phyloP scores from a whole-genome alignment of 2,329 filamentous ascomycete genomes.

The Dothiorella sarmentorum region DNA sequence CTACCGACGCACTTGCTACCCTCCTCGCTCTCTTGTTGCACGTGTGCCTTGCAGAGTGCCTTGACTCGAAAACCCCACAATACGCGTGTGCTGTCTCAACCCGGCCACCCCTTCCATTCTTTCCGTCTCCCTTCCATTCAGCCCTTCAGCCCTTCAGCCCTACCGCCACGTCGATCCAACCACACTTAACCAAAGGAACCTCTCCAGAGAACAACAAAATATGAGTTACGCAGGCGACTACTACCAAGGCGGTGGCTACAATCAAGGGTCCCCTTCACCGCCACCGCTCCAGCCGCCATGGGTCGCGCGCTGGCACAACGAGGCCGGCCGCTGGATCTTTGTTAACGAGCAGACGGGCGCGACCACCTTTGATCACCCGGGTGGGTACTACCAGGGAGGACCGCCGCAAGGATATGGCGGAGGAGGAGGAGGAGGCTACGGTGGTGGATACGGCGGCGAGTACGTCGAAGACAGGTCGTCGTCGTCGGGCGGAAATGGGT shows the following conservation, averaged over 20 bases:
- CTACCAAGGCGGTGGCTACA: background rate
- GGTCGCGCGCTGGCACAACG: constrained; percentile 15
- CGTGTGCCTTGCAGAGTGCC: too few relatives aligned
- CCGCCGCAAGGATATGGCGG: constrained; percentile 20
- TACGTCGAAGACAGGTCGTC: constrained; percentile 27
- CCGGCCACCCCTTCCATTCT: background rate
- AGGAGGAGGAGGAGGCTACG: constrained; percentile 20
- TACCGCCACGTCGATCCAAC: too few relatives aligned
- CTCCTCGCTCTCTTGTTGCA: background rate
- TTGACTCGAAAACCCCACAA: too few relatives aligned
- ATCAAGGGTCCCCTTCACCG: background rate
- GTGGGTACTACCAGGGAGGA: constrained; percentile 19
- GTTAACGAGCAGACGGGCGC: constrained; percentile 48
- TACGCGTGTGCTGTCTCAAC: background rate
- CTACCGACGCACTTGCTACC: background rate
- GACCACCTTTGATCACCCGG: constrained; percentile 39
- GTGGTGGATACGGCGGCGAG: constrained; percentile 2
- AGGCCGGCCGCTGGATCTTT: constrained; percentile 39
- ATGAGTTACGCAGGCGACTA: too few relatives aligned
- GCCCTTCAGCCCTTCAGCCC: too few relatives aligned
- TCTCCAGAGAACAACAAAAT: too few relatives aligned
- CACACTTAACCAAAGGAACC: too few relatives aligned
- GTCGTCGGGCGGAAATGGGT: constrained; percentile 25
- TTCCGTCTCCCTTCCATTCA: background rate
- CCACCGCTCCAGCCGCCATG: constrained; percentile 11